Evolutionary conservation across 2,329 filamentous ascomycete genomes (phyloP), one percentile per base, ranked within the genome.

Genomic region (Huntiella moniliformis): DNA sequence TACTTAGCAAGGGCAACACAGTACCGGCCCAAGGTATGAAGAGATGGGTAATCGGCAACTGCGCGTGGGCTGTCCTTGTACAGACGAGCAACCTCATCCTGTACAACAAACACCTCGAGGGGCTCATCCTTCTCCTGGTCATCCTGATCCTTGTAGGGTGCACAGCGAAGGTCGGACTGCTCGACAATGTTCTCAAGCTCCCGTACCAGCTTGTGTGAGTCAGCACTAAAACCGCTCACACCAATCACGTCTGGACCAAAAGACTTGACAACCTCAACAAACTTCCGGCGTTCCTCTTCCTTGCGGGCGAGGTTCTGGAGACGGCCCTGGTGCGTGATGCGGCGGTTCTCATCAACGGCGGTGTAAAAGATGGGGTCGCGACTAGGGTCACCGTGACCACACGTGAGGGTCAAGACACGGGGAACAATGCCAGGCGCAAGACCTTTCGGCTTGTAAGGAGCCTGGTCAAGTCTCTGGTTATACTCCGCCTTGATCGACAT

Each of bases 51-150:
- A 52, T 96, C 88, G 8, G 73, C 66, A 42, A 73, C 67, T 8
- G 82, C 87, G 37, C 87, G 77, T 11, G 79, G 74, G 58, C 86
- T 95, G 55, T 86, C 84, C 61, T 95, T 87, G 65, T 95, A 98
- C 3, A 96, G 72, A 38, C 91, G 77, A n/a, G 91, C 91, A 42
- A 95, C 86, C 63, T 98, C 91, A 55, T 98, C 91, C 54, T 96
- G 95, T 51, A 95, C 82, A 46, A 94, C 76, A 28, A 96, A 70
- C 7, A 96, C 81, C 49, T 96, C 88, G 28, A 98, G 68, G 8
- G 76, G 74, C 56, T 94, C 86, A 48, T 78, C 72, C 52, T 82
- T 80, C 51, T 86, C 79, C 47, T 76, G 76, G 22, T 74, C 75
- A n/a, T 88, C 82, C 1, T 68, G 65, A 52, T 94, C 83, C 44